phyloP scores from a whole-genome alignment of 2,329 filamentous ascomycete species.

The Aspergillus pseudonomiae region DNA sequence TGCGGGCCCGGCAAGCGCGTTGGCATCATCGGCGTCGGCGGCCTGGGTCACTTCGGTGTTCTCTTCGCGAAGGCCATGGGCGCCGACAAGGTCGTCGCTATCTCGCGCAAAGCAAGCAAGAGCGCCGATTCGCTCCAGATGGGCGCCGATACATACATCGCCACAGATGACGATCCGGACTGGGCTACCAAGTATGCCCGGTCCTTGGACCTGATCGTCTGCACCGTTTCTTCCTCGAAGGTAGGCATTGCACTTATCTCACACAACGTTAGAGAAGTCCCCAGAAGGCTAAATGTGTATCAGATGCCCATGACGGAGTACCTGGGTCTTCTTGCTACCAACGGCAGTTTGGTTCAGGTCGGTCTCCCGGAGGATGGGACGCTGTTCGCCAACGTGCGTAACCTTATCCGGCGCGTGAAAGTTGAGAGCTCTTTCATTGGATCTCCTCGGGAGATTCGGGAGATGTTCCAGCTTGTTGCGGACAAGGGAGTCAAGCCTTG shows the following conservation, averaged over 20 bases:
- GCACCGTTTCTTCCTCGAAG: constrained; percentile 59
- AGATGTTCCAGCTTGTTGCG: constrained; percentile 49
- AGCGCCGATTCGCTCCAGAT: constrained; percentile 56
- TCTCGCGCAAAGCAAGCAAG: constrained; percentile 57
- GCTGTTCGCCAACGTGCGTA: constrained; percentile 58
- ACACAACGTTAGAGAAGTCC: not conserved
- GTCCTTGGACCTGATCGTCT: constrained; percentile 60
- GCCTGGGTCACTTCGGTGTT: constrained; percentile 73
- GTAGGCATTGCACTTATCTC: constrained; percentile 20
- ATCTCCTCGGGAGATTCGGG: constrained; percentile 43
- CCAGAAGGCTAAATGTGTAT: not conserved
- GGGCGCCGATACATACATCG: constrained; percentile 60
- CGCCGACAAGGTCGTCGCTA: constrained; percentile 63
- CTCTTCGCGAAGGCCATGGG: constrained; percentile 73
- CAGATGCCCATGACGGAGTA: constrained; percentile 66
- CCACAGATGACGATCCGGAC: constrained; percentile 58
- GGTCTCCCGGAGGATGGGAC: constrained; percentile 64
- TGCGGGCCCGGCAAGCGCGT: constrained; percentile 73
- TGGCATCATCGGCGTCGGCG: constrained; percentile 73
- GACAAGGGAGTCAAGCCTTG: constrained; percentile 46
- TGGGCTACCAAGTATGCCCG: constrained; percentile 55
- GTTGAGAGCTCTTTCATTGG: constrained; percentile 53
- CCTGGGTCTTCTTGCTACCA: constrained; percentile 59
- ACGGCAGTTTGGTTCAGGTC: constrained; percentile 67
- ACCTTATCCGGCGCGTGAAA: constrained; percentile 59